phyloP scores from a whole-genome alignment of 495 filamentous ascomycete species.

The Hypoxylon lienhwacheense region DNA sequence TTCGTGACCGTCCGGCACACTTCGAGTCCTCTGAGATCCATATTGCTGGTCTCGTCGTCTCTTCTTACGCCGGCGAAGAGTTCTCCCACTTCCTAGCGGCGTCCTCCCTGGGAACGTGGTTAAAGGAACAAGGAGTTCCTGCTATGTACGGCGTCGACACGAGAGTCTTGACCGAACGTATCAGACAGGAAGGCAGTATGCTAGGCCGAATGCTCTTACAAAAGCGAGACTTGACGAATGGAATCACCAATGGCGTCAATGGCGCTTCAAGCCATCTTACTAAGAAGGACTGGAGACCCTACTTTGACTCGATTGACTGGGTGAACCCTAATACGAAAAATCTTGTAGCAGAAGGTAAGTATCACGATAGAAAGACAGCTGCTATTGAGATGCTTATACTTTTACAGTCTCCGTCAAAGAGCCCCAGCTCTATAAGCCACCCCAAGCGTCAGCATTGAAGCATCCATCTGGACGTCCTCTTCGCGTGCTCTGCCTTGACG shows the following conservation, averaged over 20 bases:
- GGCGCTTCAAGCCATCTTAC: constrained; percentile 31
- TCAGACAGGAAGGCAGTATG: constrained; percentile 94
- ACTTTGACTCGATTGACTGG: constrained; percentile 81
- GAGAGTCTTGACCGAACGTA: constrained; percentile 87
- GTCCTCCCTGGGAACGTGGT: constrained; percentile 89
- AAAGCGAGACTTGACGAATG: constrained; percentile 57
- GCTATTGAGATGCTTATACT: constrained; percentile 35
- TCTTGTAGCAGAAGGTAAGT: constrained; percentile 89
- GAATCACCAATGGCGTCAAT: constrained; percentile 44
- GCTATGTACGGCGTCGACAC: constrained; percentile 97
- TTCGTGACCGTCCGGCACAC: constrained; percentile 81
- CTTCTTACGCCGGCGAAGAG: constrained; percentile 89
- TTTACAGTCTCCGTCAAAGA: constrained; percentile 78
- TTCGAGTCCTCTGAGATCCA: constrained; percentile 93
- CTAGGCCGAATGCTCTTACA: constrained; percentile 83
- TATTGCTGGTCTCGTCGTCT: constrained; percentile 84
- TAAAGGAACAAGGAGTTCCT: constrained; percentile 93
- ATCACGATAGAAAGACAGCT: constrained; percentile 3
- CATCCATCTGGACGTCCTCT: constrained; percentile 85
- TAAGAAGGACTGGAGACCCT: constrained; percentile 59
- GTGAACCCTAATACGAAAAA: constrained; percentile 89
- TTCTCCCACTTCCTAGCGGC: constrained; percentile 90
- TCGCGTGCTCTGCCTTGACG: constrained; percentile 88
- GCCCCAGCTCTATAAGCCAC: constrained; percentile 78
- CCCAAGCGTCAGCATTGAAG: constrained; percentile 62